phyloP scores from a whole-genome alignment of 169 alveolate genomes.

The Plasmodium inui region DNA sequence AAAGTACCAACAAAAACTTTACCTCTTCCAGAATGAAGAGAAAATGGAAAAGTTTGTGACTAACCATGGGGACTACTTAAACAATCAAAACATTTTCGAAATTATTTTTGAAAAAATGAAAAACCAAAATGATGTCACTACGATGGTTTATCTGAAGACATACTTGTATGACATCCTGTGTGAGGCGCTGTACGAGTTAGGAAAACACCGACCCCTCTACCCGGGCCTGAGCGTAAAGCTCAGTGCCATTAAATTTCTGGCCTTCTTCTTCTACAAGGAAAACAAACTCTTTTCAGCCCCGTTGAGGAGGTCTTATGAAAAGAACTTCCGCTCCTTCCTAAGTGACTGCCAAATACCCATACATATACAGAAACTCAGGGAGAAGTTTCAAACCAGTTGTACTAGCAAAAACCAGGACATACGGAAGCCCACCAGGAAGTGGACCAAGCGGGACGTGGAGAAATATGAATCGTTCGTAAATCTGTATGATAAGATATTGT shows the following conservation, averaged over 20 bases:
- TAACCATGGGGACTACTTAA: conserved; percentile 31
- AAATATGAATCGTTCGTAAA: conserved; percentile 27
- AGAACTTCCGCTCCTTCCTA: conserved; percentile 31
- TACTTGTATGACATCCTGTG: conserved; percentile 66
- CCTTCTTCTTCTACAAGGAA: conserved; percentile 66
- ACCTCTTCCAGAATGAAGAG: conserved; percentile 45
- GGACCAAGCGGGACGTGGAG: conserved; percentile 69
- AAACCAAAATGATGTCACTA: conserved; percentile 56
- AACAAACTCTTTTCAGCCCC: conserved; percentile 53
- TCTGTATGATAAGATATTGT: conserved; percentile 38
- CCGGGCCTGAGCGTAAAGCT: conserved; percentile 49
- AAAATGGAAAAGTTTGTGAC: conserved; percentile 44
- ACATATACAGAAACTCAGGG: conserved; percentile 24
- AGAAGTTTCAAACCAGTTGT: conserved; percentile 36
- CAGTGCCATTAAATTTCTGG: conserved; percentile 70
- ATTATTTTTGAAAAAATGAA: conserved; percentile 50
- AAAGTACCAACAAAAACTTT: conserved; percentile 50
- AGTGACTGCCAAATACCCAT: conserved; percentile 71
- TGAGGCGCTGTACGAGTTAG: conserved; percentile 41
- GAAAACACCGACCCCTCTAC: conserved; percentile 54
- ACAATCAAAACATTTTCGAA: conserved; percentile 55
- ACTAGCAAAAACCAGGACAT: conserved; percentile 23
- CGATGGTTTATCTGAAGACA: conserved; percentile 62
- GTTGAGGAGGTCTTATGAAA: conserved; percentile 32
- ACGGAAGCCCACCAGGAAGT: conserved; percentile 35